Base-by-base conservation (phyloP, 2,329 filamentous ascomycete genomes). In the Teratosphaeria nubilosa region DNA sequence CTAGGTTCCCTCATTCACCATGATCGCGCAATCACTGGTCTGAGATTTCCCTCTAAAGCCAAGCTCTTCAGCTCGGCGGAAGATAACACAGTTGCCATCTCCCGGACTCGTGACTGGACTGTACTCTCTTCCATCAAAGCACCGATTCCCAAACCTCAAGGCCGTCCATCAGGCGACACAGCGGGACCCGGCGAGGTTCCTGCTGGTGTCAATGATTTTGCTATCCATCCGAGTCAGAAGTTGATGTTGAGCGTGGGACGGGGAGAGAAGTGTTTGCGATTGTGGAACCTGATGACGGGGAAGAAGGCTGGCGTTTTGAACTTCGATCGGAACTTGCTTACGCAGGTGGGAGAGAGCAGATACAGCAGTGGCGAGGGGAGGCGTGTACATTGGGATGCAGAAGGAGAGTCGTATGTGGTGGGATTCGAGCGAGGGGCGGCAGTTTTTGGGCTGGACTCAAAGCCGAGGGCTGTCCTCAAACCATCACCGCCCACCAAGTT, bases 251-350 rank as follows among this genome's bases (percentile, higher is more conserved):
- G 85, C 66, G 91, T 97, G 9, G 87, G 90, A 65, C 90, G 87
- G 67, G 91, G 91, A 63, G 94, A 99, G 76, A 86, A 85, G 63
- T 90, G 86, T 69, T 95, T 99, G 88, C 80, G 94, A 63, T 74
- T 97, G 63, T 99, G 94, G 94, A 97, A 99, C 69, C 73, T 99
- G 63, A 91, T 97, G 64, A 97, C 92, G 2, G 94, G 91, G 16
- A 95, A 92, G 77, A 96, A 96, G 76, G 91, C 91, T 0, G 90
- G 91, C 31, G 91, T 96, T 56, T 76, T 99, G 65, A 94, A 89
- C 70, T 97, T 97, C 72, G 82, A 82, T 63, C 80, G 82, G 58
- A 82, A 86, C 0, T 80, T 94, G 67, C 77, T 97, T 56, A 78
- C 82, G 51, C 84, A 88, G 65, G 82, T 88, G 11, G 90, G 89